Evolutionary conservation across 805 yeast species (phyloP), one percentile per base, ranked within the genome.

Genomic region (Wickerhamomyces strasburgensis): DNA sequence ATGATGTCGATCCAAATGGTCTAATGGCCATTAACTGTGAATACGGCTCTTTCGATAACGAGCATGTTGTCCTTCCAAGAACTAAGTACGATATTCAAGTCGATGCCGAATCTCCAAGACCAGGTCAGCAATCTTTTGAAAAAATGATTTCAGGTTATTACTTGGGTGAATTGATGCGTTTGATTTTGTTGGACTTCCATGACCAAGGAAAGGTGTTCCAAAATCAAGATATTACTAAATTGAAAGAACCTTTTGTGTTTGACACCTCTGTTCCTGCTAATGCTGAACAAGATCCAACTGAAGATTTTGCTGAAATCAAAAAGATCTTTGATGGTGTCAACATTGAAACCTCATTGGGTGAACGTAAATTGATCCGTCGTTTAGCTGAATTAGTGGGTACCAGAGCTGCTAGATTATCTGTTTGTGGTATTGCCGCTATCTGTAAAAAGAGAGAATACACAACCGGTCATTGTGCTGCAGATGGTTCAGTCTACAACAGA

Each of bases 11-110:
- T 27, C 62, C 57, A 6, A 75, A 74, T 34, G 72, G 83, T 29
- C 79, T 82, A 46, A 89, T 90, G 95, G 96, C 96, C 38, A 90
- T 90, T 62, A 90, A 90, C 73, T 88, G 97, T 72, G 98, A 90
- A 69, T 90, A 90, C 68, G 98, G 98, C 56, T 90, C 97, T 6
- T 90, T 90, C 60, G 98, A 90, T 62, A 89, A 87, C 59, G 96
- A 87, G 64, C 94, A 83, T 56, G 41, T 50, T 8, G 75, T 80
- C 25, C 73, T 90, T 52, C 98, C 98, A 58, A 78, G 96, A 67
- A 89, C 95, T 49, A 81, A 80, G 61, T 90, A 78, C 62, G 98
- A 90, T 63, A 58, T 80, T 38, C 71, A 68, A 48, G 81, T 90
- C 48, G 98, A 90, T 62, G 68, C 64, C 19, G 82, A 84, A 56